These are phyloP conservation scores for Aspergillus homomorphus DNA, from an alignment of 495 filamentous ascomycete species.

Conservation along the genomic window DNA sequence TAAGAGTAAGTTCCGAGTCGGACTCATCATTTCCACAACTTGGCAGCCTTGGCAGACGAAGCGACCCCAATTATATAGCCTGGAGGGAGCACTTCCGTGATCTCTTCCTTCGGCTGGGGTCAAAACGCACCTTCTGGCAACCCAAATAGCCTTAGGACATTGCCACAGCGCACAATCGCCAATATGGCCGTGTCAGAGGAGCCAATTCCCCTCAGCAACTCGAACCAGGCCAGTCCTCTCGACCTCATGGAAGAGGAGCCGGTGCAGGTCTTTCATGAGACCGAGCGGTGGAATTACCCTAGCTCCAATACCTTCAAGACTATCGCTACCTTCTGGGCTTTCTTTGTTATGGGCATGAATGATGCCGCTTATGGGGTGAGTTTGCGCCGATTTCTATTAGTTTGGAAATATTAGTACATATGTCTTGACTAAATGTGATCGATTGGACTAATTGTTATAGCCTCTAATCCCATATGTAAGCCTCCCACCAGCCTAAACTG, in stretches of 20 bases:
- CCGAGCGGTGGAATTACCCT: slow-evolving; percentile 63
- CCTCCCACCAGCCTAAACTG: not conserved
- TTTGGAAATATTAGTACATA: too few relatives aligned
- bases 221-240: not conserved
- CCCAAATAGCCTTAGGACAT: too few relatives aligned
- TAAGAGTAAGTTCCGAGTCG: too few relatives aligned
- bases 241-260: not conserved
- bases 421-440: too few relatives aligned
- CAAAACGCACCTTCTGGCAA: not conserved
- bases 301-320: slow-evolving; percentile 62
- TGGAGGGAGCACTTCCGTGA: too few relatives aligned
- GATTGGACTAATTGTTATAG: slow-evolving; percentile 29
- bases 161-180: too few relatives aligned
- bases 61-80: not conserved
- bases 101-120: not conserved
- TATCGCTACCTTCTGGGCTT: slow-evolving; percentile 65
- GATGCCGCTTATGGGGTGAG: slow-evolving; percentile 78
- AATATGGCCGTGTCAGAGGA: not conserved
- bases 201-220: not conserved
- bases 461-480: slow-evolving; percentile 59
- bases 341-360: slow-evolving; percentile 77
- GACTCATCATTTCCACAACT: not conserved
- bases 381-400: not conserved
- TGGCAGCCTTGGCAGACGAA: not conserved
- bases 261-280: not conserved